A percentile compares a stretch with the other conserved stretches of the same genome.
These are phyloP conservation scores for Diaporthe longicolla DNA, from an alignment of 2,329 filamentous ascomycete species.

Conservation along the genomic window DNA sequence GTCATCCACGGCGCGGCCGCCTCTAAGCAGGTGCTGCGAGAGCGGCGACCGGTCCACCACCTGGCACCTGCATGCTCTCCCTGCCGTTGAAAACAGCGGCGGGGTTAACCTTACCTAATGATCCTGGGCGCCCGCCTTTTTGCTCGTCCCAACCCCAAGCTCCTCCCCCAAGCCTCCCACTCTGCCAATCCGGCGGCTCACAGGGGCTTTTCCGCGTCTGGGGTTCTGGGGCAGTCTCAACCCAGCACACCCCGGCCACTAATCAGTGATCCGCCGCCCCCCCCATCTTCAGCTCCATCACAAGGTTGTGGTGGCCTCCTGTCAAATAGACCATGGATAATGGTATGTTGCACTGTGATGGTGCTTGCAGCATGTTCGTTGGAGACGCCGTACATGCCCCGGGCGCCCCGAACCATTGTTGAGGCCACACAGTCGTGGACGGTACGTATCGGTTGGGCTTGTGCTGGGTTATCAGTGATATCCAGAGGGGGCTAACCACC, in stretches of 20 bases:
- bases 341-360: neutral
- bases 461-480: constrained; percentile 19
- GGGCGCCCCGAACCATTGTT: constrained; percentile 6
- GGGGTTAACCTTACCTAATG: constrained; percentile 27
- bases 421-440: neutral
- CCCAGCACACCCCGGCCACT: constrained; percentile 20
- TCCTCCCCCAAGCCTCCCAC: constrained; percentile 16
- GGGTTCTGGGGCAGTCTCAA: constrained; percentile 34
- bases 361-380: neutral
- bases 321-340: neutral
- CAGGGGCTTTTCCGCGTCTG: constrained; percentile 29
- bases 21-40: neutral
- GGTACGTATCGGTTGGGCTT: neutral
- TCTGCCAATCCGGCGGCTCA: neutral
- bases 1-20: neutral
- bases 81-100: constrained; percentile 9
- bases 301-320: neutral
- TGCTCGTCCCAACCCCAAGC: constrained; percentile 10
- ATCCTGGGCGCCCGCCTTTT: constrained; percentile 14
- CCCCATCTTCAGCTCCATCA: neutral
- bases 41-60: neutral
- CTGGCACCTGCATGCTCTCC: neutral
- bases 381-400: neutral
- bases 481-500: neutral
- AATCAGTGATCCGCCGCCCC: neutral